Evolutionary conservation across 2,329 filamentous ascomycete genomes (phyloP).

Genomic region (Botryosphaeria agaves): DNA sequence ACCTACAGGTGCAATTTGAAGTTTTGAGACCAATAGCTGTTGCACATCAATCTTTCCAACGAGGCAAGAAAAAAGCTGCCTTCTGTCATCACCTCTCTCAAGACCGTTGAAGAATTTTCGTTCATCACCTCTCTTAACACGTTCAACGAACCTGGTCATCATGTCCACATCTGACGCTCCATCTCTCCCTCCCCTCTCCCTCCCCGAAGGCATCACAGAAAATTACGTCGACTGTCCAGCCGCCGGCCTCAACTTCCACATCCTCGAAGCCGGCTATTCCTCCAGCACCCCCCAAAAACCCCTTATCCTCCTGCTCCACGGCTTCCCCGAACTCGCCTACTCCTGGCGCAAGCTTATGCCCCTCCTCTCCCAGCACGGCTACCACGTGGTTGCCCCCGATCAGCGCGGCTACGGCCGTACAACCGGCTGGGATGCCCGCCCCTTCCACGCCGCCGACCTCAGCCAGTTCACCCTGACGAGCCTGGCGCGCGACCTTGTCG

Average conservation of each 20-base stretch:
- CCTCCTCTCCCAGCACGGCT: slow-evolving; percentile 39
- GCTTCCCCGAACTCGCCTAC: slow-evolving; percentile 51
- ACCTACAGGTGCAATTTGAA: too few relatives aligned
- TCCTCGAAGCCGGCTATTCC: slow-evolving; percentile 35
- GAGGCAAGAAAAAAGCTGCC: too few relatives aligned
- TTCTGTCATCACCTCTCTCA: too few relatives aligned
- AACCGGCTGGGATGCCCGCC: slow-evolving; percentile 37
- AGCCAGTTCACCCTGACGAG: slow-evolving; percentile 38
- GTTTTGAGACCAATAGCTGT: too few relatives aligned
- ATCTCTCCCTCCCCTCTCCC: slow-evolving; percentile 27
- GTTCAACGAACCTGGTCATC: too few relatives aligned
- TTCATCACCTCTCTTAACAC: too few relatives aligned
- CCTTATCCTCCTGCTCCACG: slow-evolving; percentile 45
- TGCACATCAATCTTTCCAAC: too few relatives aligned
- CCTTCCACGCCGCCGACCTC: slow-evolving; percentile 36
- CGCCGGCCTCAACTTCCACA: slow-evolving; percentile 42
- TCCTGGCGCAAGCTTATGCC: slow-evolving; percentile 51
- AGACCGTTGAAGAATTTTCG: too few relatives aligned
- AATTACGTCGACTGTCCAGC: slow-evolving; percentile 37
- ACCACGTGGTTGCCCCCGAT: slow-evolving; percentile 49
- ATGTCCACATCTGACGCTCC: too few relatives aligned
- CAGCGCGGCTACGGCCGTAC: slow-evolving; percentile 53
- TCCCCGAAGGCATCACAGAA: slow-evolving; percentile 37
- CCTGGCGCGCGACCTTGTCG: slow-evolving; percentile 43
- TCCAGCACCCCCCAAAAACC: slow-evolving; percentile 25